Conservation (phyloP, 225 moss, liverwort and hornwort genomes). For the Antitrichia curtipendula region DNA sequence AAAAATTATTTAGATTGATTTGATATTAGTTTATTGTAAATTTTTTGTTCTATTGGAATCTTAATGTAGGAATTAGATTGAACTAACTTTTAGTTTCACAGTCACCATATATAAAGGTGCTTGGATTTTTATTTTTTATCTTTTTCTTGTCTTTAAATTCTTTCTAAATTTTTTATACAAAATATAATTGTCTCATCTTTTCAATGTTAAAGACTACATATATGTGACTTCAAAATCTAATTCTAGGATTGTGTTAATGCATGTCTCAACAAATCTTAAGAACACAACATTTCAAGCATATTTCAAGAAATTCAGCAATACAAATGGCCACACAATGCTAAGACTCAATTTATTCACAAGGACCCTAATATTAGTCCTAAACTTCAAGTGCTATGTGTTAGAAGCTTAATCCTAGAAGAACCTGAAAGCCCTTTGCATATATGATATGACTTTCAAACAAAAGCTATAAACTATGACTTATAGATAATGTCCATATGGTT, state of each 20-base stretch:
- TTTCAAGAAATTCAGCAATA: background rate
- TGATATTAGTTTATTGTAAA: background rate
- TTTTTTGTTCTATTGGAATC: fast-evolving
- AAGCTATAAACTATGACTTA: background rate
- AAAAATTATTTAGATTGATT: background rate
- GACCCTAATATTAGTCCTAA: background rate
- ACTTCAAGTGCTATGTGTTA: background rate
- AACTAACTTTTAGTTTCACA: background rate
- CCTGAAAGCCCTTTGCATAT: no score
- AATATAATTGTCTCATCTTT: background rate
- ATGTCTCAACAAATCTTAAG: background rate
- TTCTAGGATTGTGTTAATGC: fast-evolving
- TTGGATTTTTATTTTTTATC: background rate
- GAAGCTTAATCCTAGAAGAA: background rate
- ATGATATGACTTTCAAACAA: background rate
- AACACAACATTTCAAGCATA: background rate
- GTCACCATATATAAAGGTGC: background rate
- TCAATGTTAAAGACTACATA: background rate
- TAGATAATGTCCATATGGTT: background rate
- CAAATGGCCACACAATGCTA: background rate
- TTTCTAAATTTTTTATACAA: background rate
- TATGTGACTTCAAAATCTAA: background rate
- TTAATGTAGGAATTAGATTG: background rate
- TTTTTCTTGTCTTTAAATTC: background rate
- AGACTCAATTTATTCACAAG: background rate